Conservation (phyloP, 2,329 filamentous ascomycete genomes). For the Diaporthe vaccinii region DNA sequence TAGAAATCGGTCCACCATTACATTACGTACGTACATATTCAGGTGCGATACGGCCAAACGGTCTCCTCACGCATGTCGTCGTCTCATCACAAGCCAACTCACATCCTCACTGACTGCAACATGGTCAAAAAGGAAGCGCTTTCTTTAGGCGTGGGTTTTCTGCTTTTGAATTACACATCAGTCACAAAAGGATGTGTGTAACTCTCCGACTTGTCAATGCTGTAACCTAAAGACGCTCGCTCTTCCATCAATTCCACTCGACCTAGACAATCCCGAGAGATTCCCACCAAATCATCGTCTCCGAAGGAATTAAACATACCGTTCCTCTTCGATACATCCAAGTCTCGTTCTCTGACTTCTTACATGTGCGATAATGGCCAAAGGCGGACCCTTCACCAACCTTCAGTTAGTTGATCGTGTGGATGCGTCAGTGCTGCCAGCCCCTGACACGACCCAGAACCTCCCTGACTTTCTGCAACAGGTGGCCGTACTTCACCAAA, state of each 20-base stretch:
- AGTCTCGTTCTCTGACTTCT: background rate
- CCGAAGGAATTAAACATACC: background rate
- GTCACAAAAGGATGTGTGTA: background rate
- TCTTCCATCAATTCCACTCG: too few relatives aligned
- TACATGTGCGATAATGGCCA: background rate
- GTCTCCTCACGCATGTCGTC: background rate
- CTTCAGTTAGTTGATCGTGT: background rate
- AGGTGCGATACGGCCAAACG: background rate
- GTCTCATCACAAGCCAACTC: background rate
- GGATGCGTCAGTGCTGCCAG: background rate
- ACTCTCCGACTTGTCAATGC: background rate
- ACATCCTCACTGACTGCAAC: background rate
- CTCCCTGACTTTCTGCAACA: background rate
- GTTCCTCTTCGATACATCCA: background rate
- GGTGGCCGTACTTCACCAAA: conserved; percentile 11
- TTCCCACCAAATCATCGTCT: background rate
- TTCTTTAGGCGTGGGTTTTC: background rate
- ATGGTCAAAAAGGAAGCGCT: fast-evolving
- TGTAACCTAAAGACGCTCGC: background rate
- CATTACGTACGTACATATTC: background rate
- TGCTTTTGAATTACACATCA: background rate
- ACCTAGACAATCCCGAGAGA: background rate
- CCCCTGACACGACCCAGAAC: background rate
- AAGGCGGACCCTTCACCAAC: background rate
- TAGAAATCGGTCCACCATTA: background rate